Evolutionary conservation across 371 early-diverging fungal species (phyloP), one percentile per base, ranked within the genome.

Genomic region (Capillidium rhysosporum): DNA sequence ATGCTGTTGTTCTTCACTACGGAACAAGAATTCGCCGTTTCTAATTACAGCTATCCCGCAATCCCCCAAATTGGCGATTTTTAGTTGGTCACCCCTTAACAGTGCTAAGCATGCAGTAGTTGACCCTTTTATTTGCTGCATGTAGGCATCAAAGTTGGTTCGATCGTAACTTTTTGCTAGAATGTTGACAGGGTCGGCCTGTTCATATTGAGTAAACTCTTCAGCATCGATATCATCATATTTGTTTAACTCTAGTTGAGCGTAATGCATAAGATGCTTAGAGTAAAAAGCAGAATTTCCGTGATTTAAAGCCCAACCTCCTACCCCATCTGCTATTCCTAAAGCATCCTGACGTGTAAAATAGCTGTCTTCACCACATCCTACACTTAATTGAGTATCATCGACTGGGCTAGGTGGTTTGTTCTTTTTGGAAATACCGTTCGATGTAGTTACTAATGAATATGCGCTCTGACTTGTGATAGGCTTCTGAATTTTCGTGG

Each of bases 61-160:
- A 63, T 96, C 97, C 25, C 97, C 97, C 40, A 96, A 69, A 56
- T 92, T 92, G 14, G 91, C 85, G 39, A 96, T 79, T 0, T 90
- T 75, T 26, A 96, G 68, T 65, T 92, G 91, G 57, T 94, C 89
- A 57, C 84, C 79, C 31, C 89, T 73, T 54, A 94, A 66, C 7
- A 95, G 66, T 7, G 81, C 89, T 34, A 92, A 62, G 57, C 87
- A 77, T 1, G 91, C 92, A 8, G 96, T 95, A 7, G 89, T 79
- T 5, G 89, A 86, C 10, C 96, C 96, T 29, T 89, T 71, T 26
- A 84, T 61, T 12, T 76, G 73, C 66, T 74, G 40, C 20, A 34
- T 29, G 34, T 4, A 45, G 12, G 34, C 40, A 58, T 80, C 82
- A n/a, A 56, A 53, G 48, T 72, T 58, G 46, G 77, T 73, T 41